phyloP scores from a whole-genome alignment of 345 rosid genomes.

The Arabis hirsuta region DNA sequence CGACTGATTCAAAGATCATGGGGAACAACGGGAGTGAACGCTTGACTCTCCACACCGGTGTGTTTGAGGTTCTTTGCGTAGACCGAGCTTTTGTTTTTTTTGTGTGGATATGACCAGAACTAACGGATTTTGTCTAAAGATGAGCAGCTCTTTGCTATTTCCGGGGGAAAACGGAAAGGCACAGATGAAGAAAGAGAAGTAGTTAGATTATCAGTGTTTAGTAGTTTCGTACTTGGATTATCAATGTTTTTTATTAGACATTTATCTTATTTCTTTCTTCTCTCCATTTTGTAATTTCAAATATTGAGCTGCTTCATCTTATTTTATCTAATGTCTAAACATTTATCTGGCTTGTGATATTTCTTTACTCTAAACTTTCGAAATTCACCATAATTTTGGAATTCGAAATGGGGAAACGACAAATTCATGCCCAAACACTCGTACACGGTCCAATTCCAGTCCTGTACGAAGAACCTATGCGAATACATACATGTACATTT shows the following conservation, averaged over 20 bases:
- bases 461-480: no score
- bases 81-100: slow-evolving; percentile 10
- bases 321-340: slow-evolving; percentile 2
- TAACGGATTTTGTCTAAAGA: slow-evolving; percentile 21
- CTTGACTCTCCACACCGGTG: slow-evolving; percentile 13
- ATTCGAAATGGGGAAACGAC: no score
- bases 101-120: slow-evolving; percentile 39
- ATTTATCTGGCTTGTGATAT: neutral
- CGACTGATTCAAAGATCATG: slow-evolving; percentile 33
- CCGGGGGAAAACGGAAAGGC: slow-evolving; percentile 13
- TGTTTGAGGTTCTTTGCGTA: slow-evolving; percentile 18
- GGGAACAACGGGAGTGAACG: slow-evolving; percentile 27
- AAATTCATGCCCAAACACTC: no score
- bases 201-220: slow-evolving; percentile 26
- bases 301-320: slow-evolving; percentile 32
- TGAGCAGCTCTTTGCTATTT: slow-evolving; percentile 28
- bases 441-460: no score
- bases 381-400: no score
- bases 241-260: slow-evolving; percentile 18
- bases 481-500: no score
- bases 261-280: slow-evolving; percentile 7
- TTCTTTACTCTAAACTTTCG: no score
- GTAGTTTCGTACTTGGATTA: slow-evolving; percentile 7
- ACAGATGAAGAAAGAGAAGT: slow-evolving; percentile 34
- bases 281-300: slow-evolving; percentile 5